Percentiles rank a stretch among this genome's conserved stretches.
Conservation (phyloP, 768 basidiomycete species). For the Agaricus subrufescens region DNA sequence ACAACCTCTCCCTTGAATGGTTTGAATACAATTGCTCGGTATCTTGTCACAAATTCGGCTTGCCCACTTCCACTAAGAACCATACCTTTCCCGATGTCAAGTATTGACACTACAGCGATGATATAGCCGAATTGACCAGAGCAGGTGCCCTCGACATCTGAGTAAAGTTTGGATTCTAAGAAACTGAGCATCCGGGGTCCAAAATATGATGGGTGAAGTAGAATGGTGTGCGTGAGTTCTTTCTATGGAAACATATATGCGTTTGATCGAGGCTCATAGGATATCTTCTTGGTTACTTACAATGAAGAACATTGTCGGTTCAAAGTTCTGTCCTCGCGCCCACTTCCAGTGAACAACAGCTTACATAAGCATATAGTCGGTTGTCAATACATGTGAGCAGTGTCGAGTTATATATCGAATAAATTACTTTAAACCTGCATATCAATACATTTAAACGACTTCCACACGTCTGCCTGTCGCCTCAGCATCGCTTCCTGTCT, state of each 20-base stretch:
- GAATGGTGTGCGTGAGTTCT: slow-evolving; percentile 95
- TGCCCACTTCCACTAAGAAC: slow-evolving; percentile 89
- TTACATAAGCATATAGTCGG: not conserved
- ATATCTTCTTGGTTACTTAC: slow-evolving; percentile 34
- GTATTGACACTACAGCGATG: slow-evolving; percentile 86
- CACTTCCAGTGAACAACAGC: not conserved
- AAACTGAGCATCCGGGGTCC: slow-evolving; percentile 93
- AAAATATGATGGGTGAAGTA: slow-evolving; percentile 97
- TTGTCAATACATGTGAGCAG: no score
- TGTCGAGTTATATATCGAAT: not conserved
- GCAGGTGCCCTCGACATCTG: slow-evolving; percentile 97
- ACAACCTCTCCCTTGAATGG: slow-evolving; percentile 99
- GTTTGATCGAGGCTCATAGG: slow-evolving; percentile 2
- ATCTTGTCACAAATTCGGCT: slow-evolving; percentile 92
- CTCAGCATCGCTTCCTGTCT: slow-evolving; percentile 18
- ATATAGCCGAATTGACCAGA: slow-evolving; percentile 94
- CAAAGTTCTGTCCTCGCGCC: not conserved
- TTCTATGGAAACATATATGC: slow-evolving; percentile 48
- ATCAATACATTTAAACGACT: not conserved
- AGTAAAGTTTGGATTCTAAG: slow-evolving; percentile 88
- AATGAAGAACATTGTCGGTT: slow-evolving; percentile 63
- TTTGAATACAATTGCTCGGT: slow-evolving; percentile 97
- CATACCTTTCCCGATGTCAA: slow-evolving; percentile 91
- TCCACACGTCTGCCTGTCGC: not conserved
- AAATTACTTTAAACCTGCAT: not conserved